These are phyloP conservation scores for Zalaria sp. DNA, from an alignment of 2,329 filamentous ascomycete species.

Conservation along the genomic window DNA sequence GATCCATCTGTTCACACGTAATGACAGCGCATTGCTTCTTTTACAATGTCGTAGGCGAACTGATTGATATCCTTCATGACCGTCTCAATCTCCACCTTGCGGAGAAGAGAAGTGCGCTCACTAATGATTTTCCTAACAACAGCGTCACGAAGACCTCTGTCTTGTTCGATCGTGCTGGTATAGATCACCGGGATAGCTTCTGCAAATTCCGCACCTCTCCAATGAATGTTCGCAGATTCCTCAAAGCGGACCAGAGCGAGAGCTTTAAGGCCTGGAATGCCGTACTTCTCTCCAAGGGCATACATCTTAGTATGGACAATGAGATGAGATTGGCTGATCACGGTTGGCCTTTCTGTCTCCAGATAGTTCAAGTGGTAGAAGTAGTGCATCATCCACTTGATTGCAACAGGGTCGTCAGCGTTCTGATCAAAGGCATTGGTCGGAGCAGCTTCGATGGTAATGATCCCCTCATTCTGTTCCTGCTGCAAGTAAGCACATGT, in stretches of 20 bases:
- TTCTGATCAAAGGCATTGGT: too few species aligned
- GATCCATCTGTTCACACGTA: too few species aligned
- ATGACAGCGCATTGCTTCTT: too few species aligned
- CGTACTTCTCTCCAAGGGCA: constrained; percentile 11
- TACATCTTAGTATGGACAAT: constrained; percentile 12
- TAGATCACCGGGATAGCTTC: constrained; percentile 16
- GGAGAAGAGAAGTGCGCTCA: too few species aligned
- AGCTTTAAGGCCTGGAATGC: constrained; percentile 11
- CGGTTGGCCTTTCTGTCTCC: background rate
- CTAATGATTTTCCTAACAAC: constrained; percentile 7
- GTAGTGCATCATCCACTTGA: constrained; percentile 1
- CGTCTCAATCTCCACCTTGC: too few species aligned
- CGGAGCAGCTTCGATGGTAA: too few species aligned
- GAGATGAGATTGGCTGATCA: too few species aligned
- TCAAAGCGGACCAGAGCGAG: constrained; percentile 13
- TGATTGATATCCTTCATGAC: too few species aligned
- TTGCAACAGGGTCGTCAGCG: too few species aligned
- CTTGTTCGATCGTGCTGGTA: constrained; percentile 11
- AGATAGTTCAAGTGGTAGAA: background rate
- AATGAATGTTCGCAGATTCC: constrained; percentile 6
- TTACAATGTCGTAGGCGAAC: too few species aligned
- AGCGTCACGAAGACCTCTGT: constrained; percentile 18
- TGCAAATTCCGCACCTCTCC: constrained; percentile 14
- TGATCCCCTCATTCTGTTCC: too few species aligned
- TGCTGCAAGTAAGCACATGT: too few species aligned